phyloP scores from a whole-genome alignment of 352 stramenopile species.

The Achlya hypogyna region DNA sequence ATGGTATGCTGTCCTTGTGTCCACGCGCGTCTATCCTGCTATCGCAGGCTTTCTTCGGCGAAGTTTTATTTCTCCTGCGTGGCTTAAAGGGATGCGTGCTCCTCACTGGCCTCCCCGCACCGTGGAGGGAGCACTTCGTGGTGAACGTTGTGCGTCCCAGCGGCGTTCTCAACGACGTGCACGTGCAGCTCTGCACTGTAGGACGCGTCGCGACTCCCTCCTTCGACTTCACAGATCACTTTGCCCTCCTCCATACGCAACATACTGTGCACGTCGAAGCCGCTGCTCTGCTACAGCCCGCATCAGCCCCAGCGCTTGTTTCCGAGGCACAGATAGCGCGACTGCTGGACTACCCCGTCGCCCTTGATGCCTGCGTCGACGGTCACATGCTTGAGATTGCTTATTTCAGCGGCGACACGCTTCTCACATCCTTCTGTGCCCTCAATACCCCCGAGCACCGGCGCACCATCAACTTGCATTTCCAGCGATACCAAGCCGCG shows the following conservation, averaged over 20 bases:
- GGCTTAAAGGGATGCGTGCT: slow-evolving; percentile 56
- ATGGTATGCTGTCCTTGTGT: background rate
- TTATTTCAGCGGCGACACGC: slow-evolving; percentile 35
- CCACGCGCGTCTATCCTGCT: background rate
- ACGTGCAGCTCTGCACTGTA: slow-evolving; percentile 23
- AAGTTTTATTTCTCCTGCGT: slow-evolving; percentile 53
- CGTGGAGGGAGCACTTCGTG: slow-evolving; percentile 38
- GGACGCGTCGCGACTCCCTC: slow-evolving; percentile 34
- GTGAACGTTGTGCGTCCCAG: slow-evolving; percentile 32
- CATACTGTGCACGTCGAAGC: background rate
- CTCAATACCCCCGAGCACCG: slow-evolving; percentile 22
- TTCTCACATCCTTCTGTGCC: slow-evolving; percentile 55
- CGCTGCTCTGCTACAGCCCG: background rate
- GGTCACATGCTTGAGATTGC: slow-evolving; percentile 53
- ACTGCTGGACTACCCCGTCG: slow-evolving; percentile 54
- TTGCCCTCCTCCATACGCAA: slow-evolving; percentile 11
- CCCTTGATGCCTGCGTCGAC: slow-evolving; percentile 42
- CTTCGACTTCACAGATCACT: slow-evolving; percentile 6
- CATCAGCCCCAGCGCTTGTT: slow-evolving; percentile 5
- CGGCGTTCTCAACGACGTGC: slow-evolving; percentile 23
- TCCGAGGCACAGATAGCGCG: slow-evolving; percentile 33
- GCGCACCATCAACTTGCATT: slow-evolving; percentile 27
- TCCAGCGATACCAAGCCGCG: slow-evolving; percentile 35
- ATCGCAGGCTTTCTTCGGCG: slow-evolving; percentile 47
- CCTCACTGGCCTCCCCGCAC: slow-evolving; percentile 49